These are phyloP conservation scores for Arabidopsis thaliana DNA, from an alignment of 345 rosid genomes.

Conservation along the genomic window DNA sequence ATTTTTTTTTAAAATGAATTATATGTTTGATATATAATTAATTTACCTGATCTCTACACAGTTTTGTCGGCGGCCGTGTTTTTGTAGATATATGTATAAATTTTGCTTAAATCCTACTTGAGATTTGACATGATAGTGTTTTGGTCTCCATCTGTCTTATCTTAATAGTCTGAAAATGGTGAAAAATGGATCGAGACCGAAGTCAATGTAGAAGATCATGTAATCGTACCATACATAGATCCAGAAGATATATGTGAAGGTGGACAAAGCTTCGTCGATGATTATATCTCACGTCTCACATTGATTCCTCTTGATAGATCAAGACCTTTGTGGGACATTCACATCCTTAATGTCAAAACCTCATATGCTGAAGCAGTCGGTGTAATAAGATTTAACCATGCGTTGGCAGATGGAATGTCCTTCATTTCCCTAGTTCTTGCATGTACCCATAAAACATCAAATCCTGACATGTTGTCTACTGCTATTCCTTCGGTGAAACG, in stretches of 20 bases:
- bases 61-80: neutral
- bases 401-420: slow-evolving; percentile 56
- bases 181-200: slow-evolving; percentile 51
- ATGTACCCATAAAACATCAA: slow-evolving; percentile 52
- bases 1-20: too few species aligned
- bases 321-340: slow-evolving; percentile 77
- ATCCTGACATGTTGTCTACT: slow-evolving; percentile 54
- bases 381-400: slow-evolving; percentile 55
- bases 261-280: slow-evolving; percentile 57
- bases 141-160: neutral
- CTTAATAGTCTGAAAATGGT: slow-evolving; percentile 9
- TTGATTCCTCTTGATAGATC: slow-evolving; percentile 55
- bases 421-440: slow-evolving; percentile 59
- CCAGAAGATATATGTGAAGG: slow-evolving; percentile 33
- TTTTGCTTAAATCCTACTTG: neutral
- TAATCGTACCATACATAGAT: slow-evolving; percentile 52
- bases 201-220: slow-evolving; percentile 51
- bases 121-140: neutral
- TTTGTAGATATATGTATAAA: too few species aligned
- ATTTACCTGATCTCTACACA: too few species aligned
- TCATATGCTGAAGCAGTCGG: slow-evolving; percentile 61
- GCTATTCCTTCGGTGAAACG: slow-evolving; percentile 48
- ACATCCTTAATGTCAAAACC: slow-evolving; percentile 64
- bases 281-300: slow-evolving; percentile 61
- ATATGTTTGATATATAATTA: too few species aligned